These are phyloP conservation scores for Kregervanrija delftensis DNA, from an alignment of 805 yeast genomes.

Conservation along the genomic window DNA sequence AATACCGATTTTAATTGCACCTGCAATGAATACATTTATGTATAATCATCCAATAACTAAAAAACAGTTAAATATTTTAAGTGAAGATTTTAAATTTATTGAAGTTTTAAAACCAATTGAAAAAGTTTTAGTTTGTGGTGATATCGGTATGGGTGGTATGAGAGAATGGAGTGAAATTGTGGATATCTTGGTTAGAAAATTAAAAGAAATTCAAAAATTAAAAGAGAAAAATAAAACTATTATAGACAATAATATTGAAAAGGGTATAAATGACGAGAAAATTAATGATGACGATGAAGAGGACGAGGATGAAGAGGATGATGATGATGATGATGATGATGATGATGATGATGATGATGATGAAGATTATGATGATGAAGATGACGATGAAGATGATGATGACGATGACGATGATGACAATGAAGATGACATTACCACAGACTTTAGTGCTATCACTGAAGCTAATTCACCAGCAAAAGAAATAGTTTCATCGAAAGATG, in stretches of 20 bases:
- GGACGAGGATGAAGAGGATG: slow-evolving; percentile 1
- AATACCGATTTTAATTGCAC: slow-evolving; percentile 84
- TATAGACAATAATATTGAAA: slow-evolving; percentile 20
- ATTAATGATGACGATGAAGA: neutral
- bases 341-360: slow-evolving; percentile 5
- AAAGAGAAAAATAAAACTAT: slow-evolving; percentile 19
- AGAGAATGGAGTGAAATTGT: slow-evolving; percentile 95
- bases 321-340: slow-evolving; percentile 4
- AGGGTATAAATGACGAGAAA: slow-evolving; percentile 1
- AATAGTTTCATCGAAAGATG: slow-evolving; percentile 2
- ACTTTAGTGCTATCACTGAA: too few relatives aligned
- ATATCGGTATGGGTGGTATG: slow-evolving; percentile 99
- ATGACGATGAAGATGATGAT: neutral
- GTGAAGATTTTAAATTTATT: slow-evolving; percentile 92
- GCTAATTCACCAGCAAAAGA: neutral
- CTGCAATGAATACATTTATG: slow-evolving; percentile 92
- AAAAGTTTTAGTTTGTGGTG: slow-evolving; percentile 92
- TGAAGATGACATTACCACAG: neutral
- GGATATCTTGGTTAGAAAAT: slow-evolving; percentile 68
- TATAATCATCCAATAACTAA: slow-evolving; percentile 86
- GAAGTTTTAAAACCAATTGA: slow-evolving; percentile 92
- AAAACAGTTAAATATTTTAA: slow-evolving; percentile 66
- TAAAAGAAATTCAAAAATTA: slow-evolving; percentile 55
- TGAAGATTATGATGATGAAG: neutral
- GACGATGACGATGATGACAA: slow-evolving; percentile 1